Evolutionary conservation across 495 filamentous ascomycete genomes (phyloP).

Genomic region (Annulohypoxylon nitens): DNA sequence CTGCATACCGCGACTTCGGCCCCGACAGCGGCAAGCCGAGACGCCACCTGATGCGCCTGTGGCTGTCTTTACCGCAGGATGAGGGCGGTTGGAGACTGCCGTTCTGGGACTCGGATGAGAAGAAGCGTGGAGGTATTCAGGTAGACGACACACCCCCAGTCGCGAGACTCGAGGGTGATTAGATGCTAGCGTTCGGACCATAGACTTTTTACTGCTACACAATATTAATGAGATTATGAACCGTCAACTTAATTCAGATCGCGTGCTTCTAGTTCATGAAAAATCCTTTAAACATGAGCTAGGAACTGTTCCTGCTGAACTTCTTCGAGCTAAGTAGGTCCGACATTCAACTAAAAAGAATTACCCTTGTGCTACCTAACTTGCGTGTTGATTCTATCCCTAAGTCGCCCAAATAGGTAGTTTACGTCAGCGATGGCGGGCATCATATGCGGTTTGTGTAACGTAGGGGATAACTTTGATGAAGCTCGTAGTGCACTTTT

Average conservation of each 20-base stretch:
- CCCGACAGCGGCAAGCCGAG: slow-evolving; percentile 65
- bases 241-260: background rate
- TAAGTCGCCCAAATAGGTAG: too few relatives aligned
- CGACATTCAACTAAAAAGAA: background rate
- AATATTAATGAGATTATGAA: slow-evolving; percentile 6
- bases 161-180: slow-evolving; percentile 52
- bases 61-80: slow-evolving; percentile 81
- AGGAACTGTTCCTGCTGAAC: background rate
- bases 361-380: too few relatives aligned
- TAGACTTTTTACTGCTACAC: background rate
- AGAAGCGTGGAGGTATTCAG: slow-evolving; percentile 89
- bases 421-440: too few relatives aligned
- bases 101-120: slow-evolving; percentile 82
- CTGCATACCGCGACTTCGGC: slow-evolving; percentile 75
- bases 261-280: background rate
- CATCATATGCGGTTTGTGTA: too few relatives aligned
- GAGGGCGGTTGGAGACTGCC: slow-evolving; percentile 91
- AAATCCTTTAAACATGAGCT: background rate
- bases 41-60: slow-evolving; percentile 85
- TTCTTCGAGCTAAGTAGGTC: background rate
- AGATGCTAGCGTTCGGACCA: slow-evolving; percentile 3
- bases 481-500: too few relatives aligned
- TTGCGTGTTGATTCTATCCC: too few relatives aligned
- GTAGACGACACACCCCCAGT: slow-evolving; percentile 79
- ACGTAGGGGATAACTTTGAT: too few relatives aligned